Evolutionary conservation across 371 early-diverging fungal species (phyloP), one percentile per base, ranked within the genome.

Genomic region (Mucor irregularis): DNA sequence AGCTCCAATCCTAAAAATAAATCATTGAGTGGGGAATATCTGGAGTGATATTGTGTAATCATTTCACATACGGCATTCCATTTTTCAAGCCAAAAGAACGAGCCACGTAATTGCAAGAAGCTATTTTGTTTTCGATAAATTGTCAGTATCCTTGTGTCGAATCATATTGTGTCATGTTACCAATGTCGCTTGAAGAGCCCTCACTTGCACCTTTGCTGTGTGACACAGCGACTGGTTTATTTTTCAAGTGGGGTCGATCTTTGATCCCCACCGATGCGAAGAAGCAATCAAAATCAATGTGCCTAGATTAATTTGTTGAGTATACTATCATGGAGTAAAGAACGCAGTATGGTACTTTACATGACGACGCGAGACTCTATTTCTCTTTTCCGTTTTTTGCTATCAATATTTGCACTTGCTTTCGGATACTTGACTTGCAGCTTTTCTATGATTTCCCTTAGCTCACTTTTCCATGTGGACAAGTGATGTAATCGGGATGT

Each of bases 201-300:
- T 63, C 64, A 50, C 50, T 62, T 3, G 35, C 43, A 10, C 62
- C 69, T 49, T 71, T 66, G 13, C 65, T 63, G 52, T 79, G 76
- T 2, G 72, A 49, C 19, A 79, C 79, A 11, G 72, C 79, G 2
- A 91, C 86, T 1, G 94, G 91, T 50, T 68, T 70, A 35, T 76
- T 69, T 21, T 38, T 60, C 2, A 91, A 64, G 31, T 90, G 73
- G 2, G 90, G 93, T 4, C 85, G 75, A 14, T 76, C 81, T 30
- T 84, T 73, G 11, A 92, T 64, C 0, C 92, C 88, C 0, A 90
- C 92, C 0, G 93, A 89, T 0, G 87, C 93, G 68, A 95, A 96
- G 61, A 95, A 97, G 61, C 93, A 92, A 72, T 97, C 98, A 68
- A 97, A 88, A 62, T 96, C 98, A 17, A 94, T 71, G 64, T 97